A percentile compares a stretch with the other conserved stretches of the same genome.
Conservation (phyloP, 768 basidiomycete genomes). For the Leucocoprinus sp. region DNA sequence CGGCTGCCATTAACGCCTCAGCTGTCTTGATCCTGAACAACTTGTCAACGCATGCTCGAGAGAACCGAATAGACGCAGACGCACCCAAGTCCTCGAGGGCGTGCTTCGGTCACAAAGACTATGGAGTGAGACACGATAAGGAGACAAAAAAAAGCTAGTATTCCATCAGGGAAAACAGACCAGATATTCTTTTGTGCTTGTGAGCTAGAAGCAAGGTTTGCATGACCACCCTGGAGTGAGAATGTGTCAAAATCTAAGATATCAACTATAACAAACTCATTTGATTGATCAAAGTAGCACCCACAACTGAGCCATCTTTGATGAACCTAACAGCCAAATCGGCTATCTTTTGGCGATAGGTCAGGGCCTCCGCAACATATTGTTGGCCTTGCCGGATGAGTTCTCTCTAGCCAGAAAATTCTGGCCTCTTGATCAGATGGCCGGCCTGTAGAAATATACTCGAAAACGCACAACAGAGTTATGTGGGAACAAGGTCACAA, state of each 20-base stretch:
- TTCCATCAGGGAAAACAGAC: slow-evolving; percentile 22
- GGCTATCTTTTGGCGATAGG: slow-evolving; percentile 86
- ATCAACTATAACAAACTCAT: slow-evolving; percentile 9
- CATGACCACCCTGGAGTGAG: slow-evolving; percentile 93
- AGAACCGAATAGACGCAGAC: slow-evolving; percentile 22
- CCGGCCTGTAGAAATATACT: slow-evolving; percentile 9
- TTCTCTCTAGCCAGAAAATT: slow-evolving; percentile 76
- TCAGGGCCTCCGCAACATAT: slow-evolving; percentile 71
- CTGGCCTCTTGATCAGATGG: slow-evolving; percentile 29
- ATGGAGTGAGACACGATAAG: slow-evolving; percentile 14
- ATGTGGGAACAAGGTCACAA: slow-evolving; percentile 78
- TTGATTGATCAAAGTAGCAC: slow-evolving; percentile 15
- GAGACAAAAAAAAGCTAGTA: slow-evolving; percentile 14
- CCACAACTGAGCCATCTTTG: slow-evolving; percentile 86
- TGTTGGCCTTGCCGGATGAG: slow-evolving; percentile 74
- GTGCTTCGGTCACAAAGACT: slow-evolving; percentile 96
- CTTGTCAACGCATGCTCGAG: slow-evolving; percentile 13
- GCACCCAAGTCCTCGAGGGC: slow-evolving; percentile 83
- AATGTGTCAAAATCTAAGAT: slow-evolving; percentile 87
- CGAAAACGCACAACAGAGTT: slow-evolving; percentile 58
- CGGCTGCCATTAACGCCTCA: slow-evolving; percentile 76
- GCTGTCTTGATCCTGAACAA: slow-evolving; percentile 78
- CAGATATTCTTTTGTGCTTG: slow-evolving; percentile 83
- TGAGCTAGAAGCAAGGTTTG: slow-evolving; percentile 88
- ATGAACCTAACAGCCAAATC: slow-evolving; percentile 86